Conservation (phyloP, 2,329 filamentous ascomycete genomes). For the Orbilia ellipsospora region DNA sequence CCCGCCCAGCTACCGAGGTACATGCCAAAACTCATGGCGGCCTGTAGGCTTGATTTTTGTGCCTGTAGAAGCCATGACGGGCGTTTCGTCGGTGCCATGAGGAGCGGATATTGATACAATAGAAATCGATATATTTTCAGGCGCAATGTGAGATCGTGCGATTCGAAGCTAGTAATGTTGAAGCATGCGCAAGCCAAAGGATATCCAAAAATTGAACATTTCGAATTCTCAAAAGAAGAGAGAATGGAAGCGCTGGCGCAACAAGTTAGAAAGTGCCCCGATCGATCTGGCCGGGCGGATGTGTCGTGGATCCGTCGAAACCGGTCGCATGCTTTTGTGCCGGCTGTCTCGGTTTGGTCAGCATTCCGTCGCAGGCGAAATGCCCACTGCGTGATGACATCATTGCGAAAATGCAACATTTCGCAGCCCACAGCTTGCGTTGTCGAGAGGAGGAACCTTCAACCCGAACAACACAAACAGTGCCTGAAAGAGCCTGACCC, state of each 20-base stretch:
- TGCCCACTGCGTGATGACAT: neutral
- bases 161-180: no score
- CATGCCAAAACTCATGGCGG: slow-evolving; percentile 54
- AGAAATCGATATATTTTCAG: neutral
- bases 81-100: slow-evolving; percentile 32
- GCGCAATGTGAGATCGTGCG: no score
- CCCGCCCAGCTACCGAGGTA: slow-evolving; percentile 52
- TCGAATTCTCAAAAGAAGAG: no score
- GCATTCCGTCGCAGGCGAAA: neutral
- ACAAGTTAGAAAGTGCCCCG: no score
- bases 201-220: no score
- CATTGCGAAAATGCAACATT: neutral
- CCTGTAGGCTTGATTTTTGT: slow-evolving; percentile 44
- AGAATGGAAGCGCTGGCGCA: no score
- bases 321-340: neutral
- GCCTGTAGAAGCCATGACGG: slow-evolving; percentile 50
- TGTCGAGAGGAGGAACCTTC: neutral
- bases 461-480: neutral
- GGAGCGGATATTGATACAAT: neutral
- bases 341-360: neutral
- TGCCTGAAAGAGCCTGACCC: no score
- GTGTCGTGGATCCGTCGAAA: slow-evolving; percentile 1
- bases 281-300: neutral
- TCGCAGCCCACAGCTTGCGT: no score
- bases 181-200: no score